Conservation (phyloP, 352 stramenopile genomes). For the Saprolegnia diclina region DNA sequence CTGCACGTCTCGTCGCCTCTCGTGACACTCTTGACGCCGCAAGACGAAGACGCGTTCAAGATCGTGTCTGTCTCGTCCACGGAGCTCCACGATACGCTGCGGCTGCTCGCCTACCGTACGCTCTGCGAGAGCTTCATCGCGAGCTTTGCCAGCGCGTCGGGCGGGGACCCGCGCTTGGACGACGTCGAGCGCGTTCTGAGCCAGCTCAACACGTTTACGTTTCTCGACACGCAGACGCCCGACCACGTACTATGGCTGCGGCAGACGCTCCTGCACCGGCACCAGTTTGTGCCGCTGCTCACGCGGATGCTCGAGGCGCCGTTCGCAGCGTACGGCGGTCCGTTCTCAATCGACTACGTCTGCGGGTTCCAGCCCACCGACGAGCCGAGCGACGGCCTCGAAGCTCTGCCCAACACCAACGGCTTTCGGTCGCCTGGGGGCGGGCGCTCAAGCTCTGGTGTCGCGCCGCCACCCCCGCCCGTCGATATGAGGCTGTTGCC, state of each 20-base stretch:
- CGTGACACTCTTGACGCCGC: conserved; percentile 33
- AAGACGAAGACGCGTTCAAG: conserved; percentile 72
- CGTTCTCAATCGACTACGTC: conserved; percentile 53
- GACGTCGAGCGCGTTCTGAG: conserved; percentile 40
- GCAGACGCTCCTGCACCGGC: conserved; percentile 50
- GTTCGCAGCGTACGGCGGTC: conserved; percentile 52
- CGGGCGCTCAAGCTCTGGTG: conserved; percentile 3
- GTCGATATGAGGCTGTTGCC: not conserved
- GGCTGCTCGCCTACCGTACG: conserved; percentile 55
- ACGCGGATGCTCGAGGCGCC: conserved; percentile 60
- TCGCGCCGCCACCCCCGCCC: not conserved
- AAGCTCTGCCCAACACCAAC: not conserved
- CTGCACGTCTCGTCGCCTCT: not conserved
- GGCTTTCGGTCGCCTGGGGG: not conserved
- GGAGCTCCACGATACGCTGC: conserved; percentile 53
- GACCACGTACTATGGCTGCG: conserved; percentile 26
- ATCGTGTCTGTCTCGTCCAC: conserved; percentile 41
- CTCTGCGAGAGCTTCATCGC: conserved; percentile 37
- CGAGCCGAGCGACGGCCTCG: conserved; percentile 3
- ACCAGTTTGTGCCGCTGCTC: conserved; percentile 61
- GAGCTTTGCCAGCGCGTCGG: conserved; percentile 33
- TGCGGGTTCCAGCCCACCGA: conserved; percentile 35
- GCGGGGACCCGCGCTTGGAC: conserved; percentile 36
- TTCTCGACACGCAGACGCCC: conserved; percentile 32
- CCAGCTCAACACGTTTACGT: conserved; percentile 52